phyloP scores from a whole-genome alignment of 306 rosid genomes.

The Cicer arietinum region DNA sequence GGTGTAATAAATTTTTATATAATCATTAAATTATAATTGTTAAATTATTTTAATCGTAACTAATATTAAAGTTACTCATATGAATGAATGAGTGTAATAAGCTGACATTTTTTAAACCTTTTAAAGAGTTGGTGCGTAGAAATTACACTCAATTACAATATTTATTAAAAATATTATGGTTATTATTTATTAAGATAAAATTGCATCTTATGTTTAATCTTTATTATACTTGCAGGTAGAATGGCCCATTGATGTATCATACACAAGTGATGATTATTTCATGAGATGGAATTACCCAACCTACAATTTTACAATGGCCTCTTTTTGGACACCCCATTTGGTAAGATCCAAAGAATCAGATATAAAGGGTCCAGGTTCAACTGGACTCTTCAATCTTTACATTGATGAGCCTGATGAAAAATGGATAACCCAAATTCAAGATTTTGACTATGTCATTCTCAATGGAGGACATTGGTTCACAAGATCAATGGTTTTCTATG shows the following conservation, averaged over 20 bases:
- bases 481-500: constrained; percentile 61
- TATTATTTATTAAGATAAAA: neutral
- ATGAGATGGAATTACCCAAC: constrained; percentile 73
- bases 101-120: too few relatives aligned
- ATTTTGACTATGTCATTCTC: constrained; percentile 68
- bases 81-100: too few relatives aligned
- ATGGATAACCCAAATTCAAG: constrained; percentile 66
- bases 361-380: constrained; percentile 57
- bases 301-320: constrained; percentile 83
- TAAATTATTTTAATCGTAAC: too few relatives aligned
- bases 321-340: constrained; percentile 83
- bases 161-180: neutral
- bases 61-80: too few relatives aligned
- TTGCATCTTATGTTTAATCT: neutral
- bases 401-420: constrained; percentile 75
- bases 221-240: constrained; percentile 57
- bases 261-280: constrained; percentile 57
- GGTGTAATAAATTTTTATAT: too few relatives aligned
- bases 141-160: too few relatives aligned
- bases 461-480: constrained; percentile 88
- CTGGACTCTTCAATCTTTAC: constrained; percentile 64
- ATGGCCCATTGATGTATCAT: constrained; percentile 82
- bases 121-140: too few relatives aligned
- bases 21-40: too few relatives aligned
- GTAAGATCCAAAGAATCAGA: constrained; percentile 62